These are phyloP conservation scores for Vicia faba DNA, from an alignment of 306 rosid genomes.

Conservation along the genomic window DNA sequence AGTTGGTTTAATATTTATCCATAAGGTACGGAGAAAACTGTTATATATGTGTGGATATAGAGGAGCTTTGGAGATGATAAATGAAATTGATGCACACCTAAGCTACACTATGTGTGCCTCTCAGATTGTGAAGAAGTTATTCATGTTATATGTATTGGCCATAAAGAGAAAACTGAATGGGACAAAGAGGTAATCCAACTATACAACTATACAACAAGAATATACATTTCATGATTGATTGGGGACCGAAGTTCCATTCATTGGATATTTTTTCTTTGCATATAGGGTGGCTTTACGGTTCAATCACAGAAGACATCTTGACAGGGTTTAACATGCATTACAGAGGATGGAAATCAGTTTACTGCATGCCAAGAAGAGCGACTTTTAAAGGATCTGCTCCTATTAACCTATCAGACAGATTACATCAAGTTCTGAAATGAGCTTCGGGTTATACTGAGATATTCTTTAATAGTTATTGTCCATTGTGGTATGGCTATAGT, in stretches of 20 bases:
- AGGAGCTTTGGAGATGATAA: too few species aligned
- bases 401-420: slow-evolving; percentile 78
- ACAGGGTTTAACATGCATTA: slow-evolving; percentile 99
- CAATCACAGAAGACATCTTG: slow-evolving; percentile 85
- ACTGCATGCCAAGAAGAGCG: slow-evolving; percentile 84
- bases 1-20: too few species aligned
- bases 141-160: slow-evolving; percentile 90
- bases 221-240: not conserved
- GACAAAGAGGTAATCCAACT: slow-evolving; percentile 76
- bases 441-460: slow-evolving; percentile 89
- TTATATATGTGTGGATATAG: too few species aligned
- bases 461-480: slow-evolving; percentile 86
- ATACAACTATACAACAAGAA: slow-evolving; percentile 6
- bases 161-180: slow-evolving; percentile 98
- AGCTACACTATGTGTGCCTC: too few species aligned
- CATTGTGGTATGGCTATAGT: slow-evolving; percentile 89
- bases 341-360: slow-evolving; percentile 96
- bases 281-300: slow-evolving; percentile 99
- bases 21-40: too few species aligned
- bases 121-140: slow-evolving; percentile 97
- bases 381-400: slow-evolving; percentile 98
- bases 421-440: slow-evolving; percentile 85
- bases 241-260: not conserved
- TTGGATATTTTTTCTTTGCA: slow-evolving; percentile 42
- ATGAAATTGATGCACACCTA: too few species aligned